Conservation (phyloP, 768 basidiomycete species). For the Mycena metata region DNA sequence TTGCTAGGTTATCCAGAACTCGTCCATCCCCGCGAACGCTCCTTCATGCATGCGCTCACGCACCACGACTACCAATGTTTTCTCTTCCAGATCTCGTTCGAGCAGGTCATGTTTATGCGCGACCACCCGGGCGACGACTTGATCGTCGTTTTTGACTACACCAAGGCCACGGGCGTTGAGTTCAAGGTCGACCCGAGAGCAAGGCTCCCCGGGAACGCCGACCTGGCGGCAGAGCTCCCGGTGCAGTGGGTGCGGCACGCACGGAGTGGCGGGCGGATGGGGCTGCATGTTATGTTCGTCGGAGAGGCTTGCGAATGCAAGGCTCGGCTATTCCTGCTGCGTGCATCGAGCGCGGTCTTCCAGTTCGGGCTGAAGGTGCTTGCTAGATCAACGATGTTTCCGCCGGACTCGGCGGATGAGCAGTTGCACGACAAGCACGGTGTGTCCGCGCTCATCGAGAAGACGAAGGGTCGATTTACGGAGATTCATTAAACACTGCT, state of each 20-base stretch:
- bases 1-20: not conserved
- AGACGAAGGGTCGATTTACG: slow-evolving; percentile 42
- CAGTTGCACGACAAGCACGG: not conserved
- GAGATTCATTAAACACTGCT: slow-evolving; percentile 40
- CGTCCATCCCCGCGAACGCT: not conserved
- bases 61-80: not conserved
- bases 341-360: not conserved
- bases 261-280: slow-evolving; percentile 11
- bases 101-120: slow-evolving; percentile 8
- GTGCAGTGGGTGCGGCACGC: not conserved
- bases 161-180: slow-evolving; percentile 5
- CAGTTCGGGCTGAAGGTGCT: not conserved
- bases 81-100: not conserved
- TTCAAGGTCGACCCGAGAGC: not conserved
- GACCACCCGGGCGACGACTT: not conserved
- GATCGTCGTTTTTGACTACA: slow-evolving; percentile 13
- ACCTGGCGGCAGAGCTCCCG: slow-evolving; percentile 2
- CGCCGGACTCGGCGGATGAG: not conserved
- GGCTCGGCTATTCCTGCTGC: not conserved
- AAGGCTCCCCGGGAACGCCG: not conserved
- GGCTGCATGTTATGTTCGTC: slow-evolving; percentile 6
- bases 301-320: not conserved
- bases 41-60: slow-evolving; percentile 14
- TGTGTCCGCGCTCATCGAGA: slow-evolving; percentile 40
- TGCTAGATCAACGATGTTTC: not conserved